Conservation (phyloP, 2,329 filamentous ascomycete genomes). For the Aspergillus candidus region DNA sequence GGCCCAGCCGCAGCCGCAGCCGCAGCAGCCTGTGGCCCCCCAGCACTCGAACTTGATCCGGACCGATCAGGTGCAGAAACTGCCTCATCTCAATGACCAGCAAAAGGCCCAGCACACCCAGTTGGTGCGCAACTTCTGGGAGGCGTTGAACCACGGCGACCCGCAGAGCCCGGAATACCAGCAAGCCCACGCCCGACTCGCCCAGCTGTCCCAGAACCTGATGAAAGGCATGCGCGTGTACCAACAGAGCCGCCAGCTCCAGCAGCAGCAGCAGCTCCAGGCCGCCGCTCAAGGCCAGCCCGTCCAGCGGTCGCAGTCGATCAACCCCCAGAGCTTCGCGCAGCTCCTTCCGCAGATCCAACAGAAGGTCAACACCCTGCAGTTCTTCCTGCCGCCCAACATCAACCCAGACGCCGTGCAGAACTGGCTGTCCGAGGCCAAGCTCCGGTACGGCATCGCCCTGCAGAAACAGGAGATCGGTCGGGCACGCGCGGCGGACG, state of each 20-base stretch:
- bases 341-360: constrained; percentile 43
- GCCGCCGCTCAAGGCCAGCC: constrained; percentile 19
- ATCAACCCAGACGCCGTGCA: constrained; percentile 39
- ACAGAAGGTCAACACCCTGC: constrained; percentile 40
- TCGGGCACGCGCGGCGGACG: constrained; percentile 37
- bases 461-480: constrained; percentile 45
- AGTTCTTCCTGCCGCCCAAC: constrained; percentile 41
- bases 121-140: constrained; percentile 51
- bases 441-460: constrained; percentile 42
- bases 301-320: constrained; percentile 27
- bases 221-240: constrained; percentile 49
- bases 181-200: constrained; percentile 46
- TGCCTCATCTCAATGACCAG: constrained; percentile 48
- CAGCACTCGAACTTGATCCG: constrained; percentile 45
- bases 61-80: constrained; percentile 48
- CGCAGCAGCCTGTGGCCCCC: constrained; percentile 16
- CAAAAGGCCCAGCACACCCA: constrained; percentile 52
- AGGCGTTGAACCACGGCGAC: constrained; percentile 44
- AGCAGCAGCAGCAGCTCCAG: constrained; percentile 27
- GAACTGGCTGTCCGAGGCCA: constrained; percentile 44
- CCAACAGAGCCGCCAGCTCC: constrained; percentile 35
- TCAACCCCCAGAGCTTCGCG: constrained; percentile 35
- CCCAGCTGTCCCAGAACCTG: constrained; percentile 45
- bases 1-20: constrained; percentile 20
- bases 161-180: constrained; percentile 46